phyloP scores from a whole-genome alignment of 805 yeast species.

The Scheffersomyces stipitis region DNA sequence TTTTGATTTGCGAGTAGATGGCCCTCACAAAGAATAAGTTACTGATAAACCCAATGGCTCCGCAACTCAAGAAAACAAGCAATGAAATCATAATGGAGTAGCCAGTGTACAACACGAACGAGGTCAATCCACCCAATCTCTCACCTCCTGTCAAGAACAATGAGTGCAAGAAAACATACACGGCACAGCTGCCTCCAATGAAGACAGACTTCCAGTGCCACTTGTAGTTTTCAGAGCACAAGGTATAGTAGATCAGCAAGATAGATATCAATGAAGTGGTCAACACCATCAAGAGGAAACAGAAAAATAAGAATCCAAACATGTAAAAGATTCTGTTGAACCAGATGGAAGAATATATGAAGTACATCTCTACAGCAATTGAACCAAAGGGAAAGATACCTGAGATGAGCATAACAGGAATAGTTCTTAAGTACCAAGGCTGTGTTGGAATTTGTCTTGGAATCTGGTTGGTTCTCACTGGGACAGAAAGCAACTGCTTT shows the following conservation, averaged over 20 bases:
- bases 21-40: slow-evolving; percentile 70
- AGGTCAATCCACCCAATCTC: slow-evolving; percentile 66
- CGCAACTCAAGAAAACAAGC: slow-evolving; percentile 78
- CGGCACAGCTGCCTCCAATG: slow-evolving; percentile 85
- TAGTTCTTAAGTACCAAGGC: slow-evolving; percentile 74
- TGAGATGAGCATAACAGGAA: slow-evolving; percentile 68
- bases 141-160: slow-evolving; percentile 67
- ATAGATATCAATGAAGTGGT: slow-evolving; percentile 82
- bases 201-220: slow-evolving; percentile 97
- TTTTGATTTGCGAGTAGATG: slow-evolving; percentile 83
- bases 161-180: slow-evolving; percentile 84
- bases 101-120: slow-evolving; percentile 78
- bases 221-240: slow-evolving; percentile 88
- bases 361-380: slow-evolving; percentile 91
- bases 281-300: slow-evolving; percentile 76
- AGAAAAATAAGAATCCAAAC: slow-evolving; percentile 95
- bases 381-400: slow-evolving; percentile 96
- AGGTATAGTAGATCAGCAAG: slow-evolving; percentile 75
- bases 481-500: slow-evolving; percentile 56
- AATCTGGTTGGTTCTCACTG: slow-evolving; percentile 91
- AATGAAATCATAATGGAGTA: slow-evolving; percentile 73
- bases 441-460: slow-evolving; percentile 95
- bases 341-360: slow-evolving; percentile 90
- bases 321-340: slow-evolving; percentile 90
- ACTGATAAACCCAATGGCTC: slow-evolving; percentile 81